Evolutionary conservation across 441 rosid species (phyloP).

Genomic region (Sinapis alba): DNA sequence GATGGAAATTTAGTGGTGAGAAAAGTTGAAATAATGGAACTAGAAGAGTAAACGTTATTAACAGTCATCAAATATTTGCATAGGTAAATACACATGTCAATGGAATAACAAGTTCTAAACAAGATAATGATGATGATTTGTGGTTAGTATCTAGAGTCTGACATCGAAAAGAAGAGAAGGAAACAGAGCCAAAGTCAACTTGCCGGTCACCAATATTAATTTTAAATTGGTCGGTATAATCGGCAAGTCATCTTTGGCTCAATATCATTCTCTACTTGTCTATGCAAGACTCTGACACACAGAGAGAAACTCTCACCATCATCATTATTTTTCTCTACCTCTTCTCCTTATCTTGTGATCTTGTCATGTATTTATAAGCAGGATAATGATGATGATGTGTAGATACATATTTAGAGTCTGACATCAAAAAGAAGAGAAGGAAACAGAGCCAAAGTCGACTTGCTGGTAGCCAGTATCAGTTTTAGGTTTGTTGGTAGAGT

Average conservation of each 20-base stretch:
- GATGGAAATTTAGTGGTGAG: background rate
- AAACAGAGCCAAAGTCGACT: background rate
- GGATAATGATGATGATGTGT: background rate
- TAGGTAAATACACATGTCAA: background rate
- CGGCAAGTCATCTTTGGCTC: slow-evolving; percentile 6
- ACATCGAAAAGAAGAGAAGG: background rate
- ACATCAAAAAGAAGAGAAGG: background rate
- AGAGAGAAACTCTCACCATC: background rate
- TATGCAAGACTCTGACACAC: background rate
- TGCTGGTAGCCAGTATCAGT: background rate
- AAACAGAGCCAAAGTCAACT: background rate
- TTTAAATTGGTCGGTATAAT: background rate
- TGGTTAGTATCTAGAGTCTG: background rate
- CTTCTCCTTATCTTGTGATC: background rate
- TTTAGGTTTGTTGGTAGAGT: background rate
- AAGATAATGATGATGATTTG: background rate
- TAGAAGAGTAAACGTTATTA: background rate
- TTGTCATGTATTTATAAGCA: slow-evolving; percentile 12
- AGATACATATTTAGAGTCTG: background rate
- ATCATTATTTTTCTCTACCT: background rate
- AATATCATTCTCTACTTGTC: background rate
- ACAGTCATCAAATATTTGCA: background rate
- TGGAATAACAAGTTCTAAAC: background rate
- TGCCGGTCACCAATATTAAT: background rate
- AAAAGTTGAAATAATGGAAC: background rate